phyloP scores from a whole-genome alignment of 2,329 filamentous ascomycete species.

The Intubia oerlemansii region DNA sequence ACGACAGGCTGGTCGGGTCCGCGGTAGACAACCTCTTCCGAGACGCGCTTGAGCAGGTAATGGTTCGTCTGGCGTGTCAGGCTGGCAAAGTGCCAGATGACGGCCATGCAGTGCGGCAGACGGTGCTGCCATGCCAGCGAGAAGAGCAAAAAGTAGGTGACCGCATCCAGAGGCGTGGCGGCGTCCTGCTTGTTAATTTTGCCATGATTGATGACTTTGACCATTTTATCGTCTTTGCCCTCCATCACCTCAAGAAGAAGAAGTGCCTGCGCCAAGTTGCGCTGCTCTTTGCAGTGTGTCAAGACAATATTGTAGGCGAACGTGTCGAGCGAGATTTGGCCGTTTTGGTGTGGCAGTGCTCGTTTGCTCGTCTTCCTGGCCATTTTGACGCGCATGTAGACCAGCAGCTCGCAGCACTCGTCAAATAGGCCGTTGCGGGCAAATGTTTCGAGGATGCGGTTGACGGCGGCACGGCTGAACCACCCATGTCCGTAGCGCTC shows the following conservation, averaged over 20 bases:
- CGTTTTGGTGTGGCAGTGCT: too few species aligned
- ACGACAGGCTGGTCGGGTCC: too few species aligned
- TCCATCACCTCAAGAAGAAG: constrained; percentile 6
- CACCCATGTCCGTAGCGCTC: constrained; percentile 24
- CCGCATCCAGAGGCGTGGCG: constrained; percentile 12
- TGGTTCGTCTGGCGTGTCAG: constrained; percentile 9
- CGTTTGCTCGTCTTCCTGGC: too few species aligned
- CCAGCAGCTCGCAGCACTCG: constrained; percentile 13
- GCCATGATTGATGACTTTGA: too few species aligned
- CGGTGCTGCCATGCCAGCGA: constrained; percentile 14
- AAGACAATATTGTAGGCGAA: constrained; percentile 16
- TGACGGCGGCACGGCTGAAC: constrained; percentile 17
- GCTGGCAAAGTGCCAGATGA: constrained; percentile 15
- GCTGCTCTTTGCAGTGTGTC: constrained; percentile 10
- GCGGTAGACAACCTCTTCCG: constrained; percentile 1
- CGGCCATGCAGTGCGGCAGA: constrained; percentile 12
- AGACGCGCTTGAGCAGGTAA: constrained; percentile 11
- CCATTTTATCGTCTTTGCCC: too few species aligned
- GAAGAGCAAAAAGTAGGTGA: constrained; percentile 18
- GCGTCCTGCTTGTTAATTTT: too few species aligned
- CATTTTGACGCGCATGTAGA: neutral
- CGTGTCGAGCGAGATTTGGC: constrained; percentile 9
- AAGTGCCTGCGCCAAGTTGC: constrained; percentile 8
- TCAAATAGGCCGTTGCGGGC: constrained; percentile 17
- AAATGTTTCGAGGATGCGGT: constrained; percentile 20